Conservation (phyloP, 2,329 filamentous ascomycete species). For the Pestalotiopsis sp. region DNA sequence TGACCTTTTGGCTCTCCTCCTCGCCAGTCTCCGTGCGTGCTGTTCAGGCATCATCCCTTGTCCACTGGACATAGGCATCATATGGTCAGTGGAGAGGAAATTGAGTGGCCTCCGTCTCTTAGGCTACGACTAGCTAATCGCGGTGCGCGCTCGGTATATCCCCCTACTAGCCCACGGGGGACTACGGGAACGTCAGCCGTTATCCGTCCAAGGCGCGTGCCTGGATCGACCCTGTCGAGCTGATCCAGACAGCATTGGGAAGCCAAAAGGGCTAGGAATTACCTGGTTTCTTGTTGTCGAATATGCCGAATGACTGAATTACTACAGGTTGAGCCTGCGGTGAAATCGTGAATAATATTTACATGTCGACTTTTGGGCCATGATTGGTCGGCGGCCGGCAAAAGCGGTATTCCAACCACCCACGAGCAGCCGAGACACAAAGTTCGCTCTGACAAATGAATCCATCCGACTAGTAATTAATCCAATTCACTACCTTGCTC, state of each 20-base stretch:
- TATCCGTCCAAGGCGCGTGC: background rate
- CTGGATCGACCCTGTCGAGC: background rate
- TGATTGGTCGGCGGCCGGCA: background rate
- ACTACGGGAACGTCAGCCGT: background rate
- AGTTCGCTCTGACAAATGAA: background rate
- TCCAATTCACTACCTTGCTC: background rate
- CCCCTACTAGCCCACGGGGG: background rate
- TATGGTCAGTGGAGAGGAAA: too few relatives aligned
- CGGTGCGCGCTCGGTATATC: background rate
- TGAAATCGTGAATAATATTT: background rate
- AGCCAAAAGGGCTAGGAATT: background rate
- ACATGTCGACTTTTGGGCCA: background rate
- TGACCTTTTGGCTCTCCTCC: too few relatives aligned
- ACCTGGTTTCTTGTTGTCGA: background rate
- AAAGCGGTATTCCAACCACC: background rate
- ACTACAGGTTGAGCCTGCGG: background rate
- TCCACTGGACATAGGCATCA: too few relatives aligned
- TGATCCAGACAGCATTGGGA: background rate
- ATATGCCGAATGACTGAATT: background rate
- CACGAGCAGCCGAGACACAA: background rate
- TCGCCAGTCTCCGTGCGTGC: too few relatives aligned
- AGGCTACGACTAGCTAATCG: background rate
- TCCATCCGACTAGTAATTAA: background rate
- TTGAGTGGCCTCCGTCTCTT: too few relatives aligned
- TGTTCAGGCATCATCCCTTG: too few relatives aligned